Conservation (phyloP, 2,329 filamentous ascomycete species). For the Claviceps lovelessii region DNA sequence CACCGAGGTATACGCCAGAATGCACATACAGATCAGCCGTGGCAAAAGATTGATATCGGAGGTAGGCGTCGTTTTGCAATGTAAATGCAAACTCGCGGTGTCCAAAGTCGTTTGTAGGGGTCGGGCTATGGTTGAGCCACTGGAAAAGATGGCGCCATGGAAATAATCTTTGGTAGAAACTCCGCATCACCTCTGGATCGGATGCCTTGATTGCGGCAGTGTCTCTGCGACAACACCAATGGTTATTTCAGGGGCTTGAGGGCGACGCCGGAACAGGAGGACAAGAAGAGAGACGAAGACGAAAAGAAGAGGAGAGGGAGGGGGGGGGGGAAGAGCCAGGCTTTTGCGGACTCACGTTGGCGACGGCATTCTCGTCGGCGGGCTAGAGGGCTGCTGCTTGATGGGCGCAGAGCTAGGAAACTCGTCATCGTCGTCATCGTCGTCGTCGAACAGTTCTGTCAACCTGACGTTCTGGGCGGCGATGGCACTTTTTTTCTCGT, state of each 20-base stretch:
- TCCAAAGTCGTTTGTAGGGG: conserved; percentile 72
- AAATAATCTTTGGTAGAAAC: conserved; percentile 91
- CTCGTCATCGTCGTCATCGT: conserved; percentile 44
- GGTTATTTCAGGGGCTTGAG: no score
- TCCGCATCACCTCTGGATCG: conserved; percentile 75
- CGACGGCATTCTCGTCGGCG: conserved; percentile 27
- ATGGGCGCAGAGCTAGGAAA: conserved; percentile 37
- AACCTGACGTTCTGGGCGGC: conserved; percentile 35
- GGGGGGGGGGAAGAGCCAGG: not conserved
- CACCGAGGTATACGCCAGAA: not conserved
- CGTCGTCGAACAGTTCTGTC: conserved; percentile 44
- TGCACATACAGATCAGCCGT: conserved; percentile 35
- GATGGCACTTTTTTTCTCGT: conserved; percentile 14
- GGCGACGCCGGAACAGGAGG: no score
- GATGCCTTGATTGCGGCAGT: conserved; percentile 33
- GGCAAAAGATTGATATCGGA: conserved; percentile 67
- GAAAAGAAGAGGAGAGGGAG: no score
- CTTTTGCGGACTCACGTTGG: conserved; percentile 23
- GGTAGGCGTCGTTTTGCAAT: conserved; percentile 78
- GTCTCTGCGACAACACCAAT: conserved; percentile 7
- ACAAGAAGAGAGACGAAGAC: no score
- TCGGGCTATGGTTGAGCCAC: conserved; percentile 90
- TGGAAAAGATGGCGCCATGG: conserved; percentile 91
- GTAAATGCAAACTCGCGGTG: conserved; percentile 96
- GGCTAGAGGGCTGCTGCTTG: conserved; percentile 25